Percentiles rank a stretch among this genome's conserved stretches.
Evolutionary conservation across 2,329 filamentous ascomycete species (phyloP).

Genomic region (Beauveria pseudobassiana): DNA sequence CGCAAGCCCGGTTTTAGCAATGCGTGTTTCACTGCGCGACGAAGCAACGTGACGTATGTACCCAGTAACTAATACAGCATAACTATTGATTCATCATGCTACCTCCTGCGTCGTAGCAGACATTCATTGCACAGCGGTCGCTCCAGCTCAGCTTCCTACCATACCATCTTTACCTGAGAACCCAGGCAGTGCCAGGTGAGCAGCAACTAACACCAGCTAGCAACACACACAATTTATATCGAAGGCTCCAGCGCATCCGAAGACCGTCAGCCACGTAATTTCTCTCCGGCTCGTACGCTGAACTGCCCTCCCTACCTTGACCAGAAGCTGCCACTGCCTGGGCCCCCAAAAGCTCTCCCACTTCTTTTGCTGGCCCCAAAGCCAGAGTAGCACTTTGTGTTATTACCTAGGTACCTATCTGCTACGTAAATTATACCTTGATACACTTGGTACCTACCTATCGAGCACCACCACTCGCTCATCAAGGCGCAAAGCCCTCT

Average conservation of each 20-base stretch:
- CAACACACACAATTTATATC: background rate
- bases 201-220: background rate
- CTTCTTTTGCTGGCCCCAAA: too few species aligned
- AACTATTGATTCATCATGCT: background rate
- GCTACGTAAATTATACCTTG: too few species aligned
- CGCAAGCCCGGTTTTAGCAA: background rate
- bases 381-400: too few species aligned
- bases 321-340: background rate
- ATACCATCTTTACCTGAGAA: background rate
- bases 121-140: background rate
- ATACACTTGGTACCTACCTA: too few species aligned
- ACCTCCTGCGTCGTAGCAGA: background rate
- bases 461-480: background rate
- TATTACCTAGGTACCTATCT: too few species aligned
- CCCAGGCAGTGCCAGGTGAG: background rate
- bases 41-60: background rate
- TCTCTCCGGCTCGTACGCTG: background rate
- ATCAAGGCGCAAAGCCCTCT: constrained; percentile 3
- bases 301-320: background rate
- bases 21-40: background rate
- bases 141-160: background rate
- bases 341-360: background rate
- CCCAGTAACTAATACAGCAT: too few species aligned
- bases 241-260: background rate
- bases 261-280: constrained; percentile 11